A percentile compares a stretch with the other conserved stretches of the same genome.
These are phyloP conservation scores for Tardiomyces depauwii DNA, from an alignment of 1,139 yeast genomes.

Conservation along the genomic window DNA sequence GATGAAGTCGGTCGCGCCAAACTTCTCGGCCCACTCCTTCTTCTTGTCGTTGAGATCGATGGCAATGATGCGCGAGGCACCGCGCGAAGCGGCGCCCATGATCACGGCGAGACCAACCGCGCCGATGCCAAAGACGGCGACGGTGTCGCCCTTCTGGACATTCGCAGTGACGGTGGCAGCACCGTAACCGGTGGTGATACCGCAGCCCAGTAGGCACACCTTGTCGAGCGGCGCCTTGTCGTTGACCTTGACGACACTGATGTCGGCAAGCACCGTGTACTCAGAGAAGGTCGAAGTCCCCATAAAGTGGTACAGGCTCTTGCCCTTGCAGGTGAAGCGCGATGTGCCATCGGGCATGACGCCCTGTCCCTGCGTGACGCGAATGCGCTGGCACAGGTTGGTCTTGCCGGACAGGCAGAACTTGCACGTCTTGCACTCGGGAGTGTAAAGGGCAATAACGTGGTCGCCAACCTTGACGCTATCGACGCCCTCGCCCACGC, in stretches of 20 bases:
- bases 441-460: conserved; percentile 80
- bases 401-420: conserved; percentile 66
- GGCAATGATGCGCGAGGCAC: conserved; percentile 59
- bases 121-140: conserved; percentile 83
- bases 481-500: conserved; percentile 53
- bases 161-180: conserved; percentile 71
- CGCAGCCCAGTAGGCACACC: conserved; percentile 92
- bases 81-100: conserved; percentile 67
- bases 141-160: conserved; percentile 59
- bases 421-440: conserved; percentile 65
- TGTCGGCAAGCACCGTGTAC: conserved; percentile 62
- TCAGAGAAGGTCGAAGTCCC: conserved; percentile 66
- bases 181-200: conserved; percentile 98
- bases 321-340: conserved; percentile 73
- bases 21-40: conserved; percentile 45
- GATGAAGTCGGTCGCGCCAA: conserved; percentile 72
- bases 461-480: conserved; percentile 60
- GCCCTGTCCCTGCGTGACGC: conserved; percentile 42
- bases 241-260: conserved; percentile 64
- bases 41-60: conserved; percentile 54
- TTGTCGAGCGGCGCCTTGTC: conserved; percentile 66
- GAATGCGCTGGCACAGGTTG: conserved; percentile 36
- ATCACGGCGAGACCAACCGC: conserved; percentile 83
- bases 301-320: conserved; percentile 68
- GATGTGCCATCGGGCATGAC: conserved; percentile 71